Conservation (phyloP, 75 land plant species). For the Cryptomeria japonica region DNA sequence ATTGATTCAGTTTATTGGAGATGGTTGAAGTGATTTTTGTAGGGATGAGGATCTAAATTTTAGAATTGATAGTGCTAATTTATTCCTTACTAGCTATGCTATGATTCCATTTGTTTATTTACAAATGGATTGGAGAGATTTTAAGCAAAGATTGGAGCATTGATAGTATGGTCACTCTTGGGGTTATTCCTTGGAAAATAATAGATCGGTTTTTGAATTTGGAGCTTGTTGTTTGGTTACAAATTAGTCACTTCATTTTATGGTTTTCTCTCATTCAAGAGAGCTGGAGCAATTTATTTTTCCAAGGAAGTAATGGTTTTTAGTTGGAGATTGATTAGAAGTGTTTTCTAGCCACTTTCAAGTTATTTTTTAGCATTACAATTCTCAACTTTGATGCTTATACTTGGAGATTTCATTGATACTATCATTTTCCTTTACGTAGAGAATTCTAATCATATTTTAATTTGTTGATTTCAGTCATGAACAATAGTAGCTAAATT, state of each 20-base stretch:
- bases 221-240: background rate
- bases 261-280: background rate
- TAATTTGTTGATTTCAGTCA: background rate
- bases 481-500: background rate
- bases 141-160: background rate
- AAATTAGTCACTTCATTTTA: background rate
- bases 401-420: background rate
- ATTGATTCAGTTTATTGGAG: too few species aligned
- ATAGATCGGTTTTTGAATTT: background rate
- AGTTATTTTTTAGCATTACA: background rate
- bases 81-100: background rate
- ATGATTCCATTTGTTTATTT: background rate
- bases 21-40: background rate
- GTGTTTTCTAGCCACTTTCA: background rate
- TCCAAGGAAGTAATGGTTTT: background rate
- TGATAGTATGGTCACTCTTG: background rate
- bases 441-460: background rate
- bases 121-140: background rate
- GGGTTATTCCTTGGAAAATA: background rate
- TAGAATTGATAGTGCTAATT: background rate
- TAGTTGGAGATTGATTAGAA: background rate
- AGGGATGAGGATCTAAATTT: slow-evolving; percentile 5
- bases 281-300: background rate
- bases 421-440: background rate
- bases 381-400: background rate